A percentile compares a stretch with the other conserved stretches of the same genome.
Conservation (phyloP, 2,329 filamentous ascomycete species). For the Hysterium pulicare region DNA sequence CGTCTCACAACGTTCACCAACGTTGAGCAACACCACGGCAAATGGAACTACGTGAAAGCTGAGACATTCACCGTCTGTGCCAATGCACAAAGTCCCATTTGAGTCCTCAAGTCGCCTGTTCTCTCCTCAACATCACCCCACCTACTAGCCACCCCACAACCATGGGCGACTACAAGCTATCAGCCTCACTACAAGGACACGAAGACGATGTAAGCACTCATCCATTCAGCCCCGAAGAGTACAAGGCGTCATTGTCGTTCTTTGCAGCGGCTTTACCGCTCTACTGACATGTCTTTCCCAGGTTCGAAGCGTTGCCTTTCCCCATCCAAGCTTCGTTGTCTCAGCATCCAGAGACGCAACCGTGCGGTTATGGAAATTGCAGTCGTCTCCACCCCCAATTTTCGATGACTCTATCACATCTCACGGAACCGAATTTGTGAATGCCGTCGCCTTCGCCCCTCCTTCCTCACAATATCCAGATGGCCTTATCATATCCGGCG, state of each 20-base stretch:
- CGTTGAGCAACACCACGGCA: background rate
- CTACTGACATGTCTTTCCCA: too few species aligned
- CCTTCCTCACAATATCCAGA: conserved; percentile 67
- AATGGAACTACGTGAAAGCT: too few species aligned
- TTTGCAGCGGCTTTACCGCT: too few species aligned
- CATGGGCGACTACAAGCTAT: conserved; percentile 89
- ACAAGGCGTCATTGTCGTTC: background rate
- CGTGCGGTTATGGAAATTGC: conserved; percentile 78
- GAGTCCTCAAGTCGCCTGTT: conserved; percentile 3
- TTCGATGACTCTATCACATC: conserved; percentile 78
- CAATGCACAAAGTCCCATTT: conserved; percentile 3
- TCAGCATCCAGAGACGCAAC: conserved; percentile 91
- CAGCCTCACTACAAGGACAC: conserved; percentile 83
- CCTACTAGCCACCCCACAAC: conserved; percentile 14
- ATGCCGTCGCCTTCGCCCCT: conserved; percentile 73
- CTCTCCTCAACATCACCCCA: conserved; percentile 11
- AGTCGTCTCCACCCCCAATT: conserved; percentile 60
- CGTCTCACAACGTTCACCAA: background rate
- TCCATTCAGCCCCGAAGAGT: conserved; percentile 3
- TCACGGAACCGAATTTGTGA: conserved; percentile 82
- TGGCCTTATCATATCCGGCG: conserved; percentile 81
- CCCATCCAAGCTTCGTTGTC: conserved; percentile 66
- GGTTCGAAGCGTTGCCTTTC: conserved; percentile 85
- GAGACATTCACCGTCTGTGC: background rate
- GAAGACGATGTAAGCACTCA: conserved; percentile 76